Evolutionary conservation across 129 eudicot species (phyloP).

Genomic region (Centaurea solstitialis): DNA sequence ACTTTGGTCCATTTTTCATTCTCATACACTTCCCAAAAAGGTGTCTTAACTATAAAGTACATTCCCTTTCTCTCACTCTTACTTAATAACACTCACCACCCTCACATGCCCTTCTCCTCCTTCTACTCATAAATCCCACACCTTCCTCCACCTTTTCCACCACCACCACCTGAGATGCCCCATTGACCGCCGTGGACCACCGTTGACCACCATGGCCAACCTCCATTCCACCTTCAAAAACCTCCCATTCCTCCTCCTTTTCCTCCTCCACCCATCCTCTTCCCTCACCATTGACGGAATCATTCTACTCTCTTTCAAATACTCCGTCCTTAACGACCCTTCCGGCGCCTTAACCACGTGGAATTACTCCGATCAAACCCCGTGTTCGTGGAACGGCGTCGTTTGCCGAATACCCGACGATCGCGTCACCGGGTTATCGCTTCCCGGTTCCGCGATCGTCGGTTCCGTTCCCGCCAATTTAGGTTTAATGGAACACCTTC

Average conservation of each 20-base stretch:
- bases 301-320: constrained; percentile 64
- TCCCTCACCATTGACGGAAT: constrained; percentile 66
- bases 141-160: not conserved
- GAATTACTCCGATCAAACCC: constrained; percentile 51
- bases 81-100: not conserved
- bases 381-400: constrained; percentile 85
- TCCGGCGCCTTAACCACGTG: constrained; percentile 47
- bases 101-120: constrained; percentile 32
- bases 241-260: constrained; percentile 22
- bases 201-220: constrained; percentile 19
- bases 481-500: constrained; percentile 56
- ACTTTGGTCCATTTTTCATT: too few species aligned
- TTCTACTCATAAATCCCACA: constrained; percentile 22
- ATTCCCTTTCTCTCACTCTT: constrained; percentile 8
- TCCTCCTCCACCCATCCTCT: constrained; percentile 20
- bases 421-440: constrained; percentile 57
- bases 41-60: not conserved
- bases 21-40: constrained; percentile 18
- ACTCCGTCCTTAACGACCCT: constrained; percentile 58
- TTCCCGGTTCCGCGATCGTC: constrained; percentile 53
- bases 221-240: constrained; percentile 34
- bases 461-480: constrained; percentile 69
- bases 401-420: constrained; percentile 37
- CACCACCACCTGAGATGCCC: not conserved
- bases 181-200: not conserved